These are phyloP conservation scores for Fusarium staphyleae DNA, from an alignment of 2,329 filamentous ascomycete genomes.

Conservation along the genomic window DNA sequence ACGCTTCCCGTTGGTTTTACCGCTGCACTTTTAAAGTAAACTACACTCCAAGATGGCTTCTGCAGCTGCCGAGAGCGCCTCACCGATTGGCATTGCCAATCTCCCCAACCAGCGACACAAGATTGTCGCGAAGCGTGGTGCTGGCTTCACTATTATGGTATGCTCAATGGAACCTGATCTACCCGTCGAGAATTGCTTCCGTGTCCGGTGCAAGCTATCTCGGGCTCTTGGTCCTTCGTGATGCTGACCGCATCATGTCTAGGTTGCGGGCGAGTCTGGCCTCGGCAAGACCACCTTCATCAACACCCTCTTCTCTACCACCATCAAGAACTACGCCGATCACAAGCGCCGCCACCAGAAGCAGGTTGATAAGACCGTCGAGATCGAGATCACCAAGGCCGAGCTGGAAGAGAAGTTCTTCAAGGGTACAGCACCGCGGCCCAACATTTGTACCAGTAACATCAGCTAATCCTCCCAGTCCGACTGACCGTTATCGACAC, in stretches of 20 bases:
- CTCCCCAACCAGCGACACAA: conserved; percentile 78
- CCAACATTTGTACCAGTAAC: conserved; percentile 3
- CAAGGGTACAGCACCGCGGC: conserved; percentile 74
- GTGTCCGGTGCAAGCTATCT: not conserved
- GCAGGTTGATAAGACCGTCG: conserved; percentile 99
- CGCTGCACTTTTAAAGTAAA: conserved; percentile 11
- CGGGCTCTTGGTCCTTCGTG: not conserved
- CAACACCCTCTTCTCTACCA: conserved; percentile 99
- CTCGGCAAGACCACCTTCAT: conserved; percentile 99
- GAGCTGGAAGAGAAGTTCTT: conserved; percentile 99
- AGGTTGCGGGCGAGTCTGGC: conserved; percentile 98
- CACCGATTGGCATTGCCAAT: conserved; percentile 77
- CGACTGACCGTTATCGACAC: conserved; percentile 99
- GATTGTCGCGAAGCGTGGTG: conserved; percentile 83
- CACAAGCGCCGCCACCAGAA: conserved; percentile 99
- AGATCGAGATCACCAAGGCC: conserved; percentile 99
- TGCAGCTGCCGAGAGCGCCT: conserved; percentile 65
- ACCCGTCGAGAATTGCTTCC: not conserved
- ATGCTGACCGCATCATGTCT: conserved; percentile 29
- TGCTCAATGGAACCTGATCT: conserved; percentile 34
- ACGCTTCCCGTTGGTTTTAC: conserved; percentile 13
- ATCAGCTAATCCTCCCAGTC: conserved; percentile 62
- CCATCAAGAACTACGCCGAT: conserved; percentile 99
- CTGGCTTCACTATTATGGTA: conserved; percentile 99
- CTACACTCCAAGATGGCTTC: conserved; percentile 59